A percentile compares a stretch with the other conserved stretches of the same genome.
Evolutionary conservation across 305 asterid genomes (phyloP).

Genomic region (Solanum aculeatissimum): DNA sequence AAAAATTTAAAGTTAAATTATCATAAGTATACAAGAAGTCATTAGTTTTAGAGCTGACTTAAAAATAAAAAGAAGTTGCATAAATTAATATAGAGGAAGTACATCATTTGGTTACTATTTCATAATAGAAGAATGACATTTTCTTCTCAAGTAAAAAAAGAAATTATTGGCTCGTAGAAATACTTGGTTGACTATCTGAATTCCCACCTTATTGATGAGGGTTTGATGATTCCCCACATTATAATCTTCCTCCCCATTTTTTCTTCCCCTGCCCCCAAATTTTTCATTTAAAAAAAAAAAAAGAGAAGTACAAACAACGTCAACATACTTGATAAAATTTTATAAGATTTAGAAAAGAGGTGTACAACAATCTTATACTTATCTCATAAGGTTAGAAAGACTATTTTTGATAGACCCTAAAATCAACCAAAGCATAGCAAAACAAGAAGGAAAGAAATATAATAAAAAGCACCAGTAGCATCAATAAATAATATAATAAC

Average conservation of each 20-base stretch:
- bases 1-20: background rate
- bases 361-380: background rate
- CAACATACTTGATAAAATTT: background rate
- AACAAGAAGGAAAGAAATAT: background rate
- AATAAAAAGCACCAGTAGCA: background rate
- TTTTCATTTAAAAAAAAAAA: no score
- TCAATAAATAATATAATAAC: no score
- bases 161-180: background rate
- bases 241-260: no score
- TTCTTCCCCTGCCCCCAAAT: no score
- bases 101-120: background rate
- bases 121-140: background rate
- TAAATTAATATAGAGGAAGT: no score
- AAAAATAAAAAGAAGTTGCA: no score
- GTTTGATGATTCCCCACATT: no score
- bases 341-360: accelerated
- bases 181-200: no score
- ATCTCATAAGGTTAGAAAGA: background rate
- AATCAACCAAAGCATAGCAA: background rate
- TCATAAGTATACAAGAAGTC: no score
- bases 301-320: background rate
- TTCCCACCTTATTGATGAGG: no score
- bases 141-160: background rate
- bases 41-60: no score
- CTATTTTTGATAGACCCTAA: accelerated